Evolutionary conservation across 495 filamentous ascomycete genomes (phyloP).

Genomic region (Penicillium bialowiezense): DNA sequence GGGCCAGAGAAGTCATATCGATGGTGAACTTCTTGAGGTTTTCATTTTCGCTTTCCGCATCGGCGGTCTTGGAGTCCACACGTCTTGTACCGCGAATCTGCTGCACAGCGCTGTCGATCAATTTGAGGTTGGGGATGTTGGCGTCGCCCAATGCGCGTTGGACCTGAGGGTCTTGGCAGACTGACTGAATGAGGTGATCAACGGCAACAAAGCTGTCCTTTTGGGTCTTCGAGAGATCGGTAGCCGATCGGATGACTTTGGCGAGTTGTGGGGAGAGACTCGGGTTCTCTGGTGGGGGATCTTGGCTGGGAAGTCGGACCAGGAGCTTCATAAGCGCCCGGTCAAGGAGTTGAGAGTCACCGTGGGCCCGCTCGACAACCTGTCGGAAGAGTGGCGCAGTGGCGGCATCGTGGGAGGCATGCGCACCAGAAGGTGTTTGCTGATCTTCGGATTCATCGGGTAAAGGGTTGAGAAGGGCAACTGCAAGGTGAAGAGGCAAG

Average conservation of each 20-base stretch:
- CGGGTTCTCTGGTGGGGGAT: conserved; percentile 86
- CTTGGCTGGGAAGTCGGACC: conserved; percentile 88
- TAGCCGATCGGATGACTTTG: conserved; percentile 76
- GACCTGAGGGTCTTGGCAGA: conserved; percentile 75
- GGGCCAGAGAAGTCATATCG: conserved; percentile 90
- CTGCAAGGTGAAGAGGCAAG: conserved; percentile 81
- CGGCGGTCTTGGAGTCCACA: conserved; percentile 93
- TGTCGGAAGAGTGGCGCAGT: conserved; percentile 81
- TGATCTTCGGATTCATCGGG: conserved; percentile 75
- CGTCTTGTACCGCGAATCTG: conserved; percentile 86
- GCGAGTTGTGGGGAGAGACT: conserved; percentile 75
- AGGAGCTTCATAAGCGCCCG: conserved; percentile 85
- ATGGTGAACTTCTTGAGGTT: conserved; percentile 97
- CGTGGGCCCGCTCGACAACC: conserved; percentile 89
- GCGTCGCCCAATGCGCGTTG: conserved; percentile 74
- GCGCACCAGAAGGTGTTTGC: conserved; percentile 49
- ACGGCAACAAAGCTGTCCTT: conserved; percentile 93
- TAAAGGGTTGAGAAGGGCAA: conserved; percentile 81
- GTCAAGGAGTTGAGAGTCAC: conserved; percentile 85
- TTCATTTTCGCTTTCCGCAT: conserved; percentile 85
- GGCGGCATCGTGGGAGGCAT: conserved; percentile 54
- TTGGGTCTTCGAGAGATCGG: conserved; percentile 91
- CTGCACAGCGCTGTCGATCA: conserved; percentile 82
- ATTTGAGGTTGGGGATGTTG: conserved; percentile 86
- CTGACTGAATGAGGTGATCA: conserved; percentile 83